These are phyloP conservation scores for Alternaria sp. DNA, from an alignment of 2,329 filamentous ascomycete genomes.

Conservation along the genomic window DNA sequence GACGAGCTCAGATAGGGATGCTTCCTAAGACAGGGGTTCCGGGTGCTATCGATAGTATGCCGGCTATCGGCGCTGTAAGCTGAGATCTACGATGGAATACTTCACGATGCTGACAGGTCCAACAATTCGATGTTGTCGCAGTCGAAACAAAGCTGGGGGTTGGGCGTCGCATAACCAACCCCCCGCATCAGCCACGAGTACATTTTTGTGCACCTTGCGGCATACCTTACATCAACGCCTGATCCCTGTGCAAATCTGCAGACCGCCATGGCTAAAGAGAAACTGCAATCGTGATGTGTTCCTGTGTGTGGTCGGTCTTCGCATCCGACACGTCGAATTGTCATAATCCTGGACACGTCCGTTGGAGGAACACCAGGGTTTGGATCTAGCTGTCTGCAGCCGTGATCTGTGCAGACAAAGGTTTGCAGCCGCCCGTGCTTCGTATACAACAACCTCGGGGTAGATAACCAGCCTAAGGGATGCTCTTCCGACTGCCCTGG, in stretches of 20 bases:
- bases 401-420: neutral
- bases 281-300: neutral
- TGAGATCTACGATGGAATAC: neutral
- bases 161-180: neutral
- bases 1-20: constrained; percentile 2
- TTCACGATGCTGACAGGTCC: neutral
- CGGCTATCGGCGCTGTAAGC: neutral
- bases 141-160: neutral
- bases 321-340: neutral
- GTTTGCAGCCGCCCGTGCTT: neutral
- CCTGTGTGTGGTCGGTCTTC: neutral
- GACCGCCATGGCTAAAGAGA: constrained; percentile 1
- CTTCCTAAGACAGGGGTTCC: neutral
- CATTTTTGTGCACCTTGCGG: neutral
- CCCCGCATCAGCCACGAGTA: neutral
- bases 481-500: neutral
- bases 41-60: neutral
- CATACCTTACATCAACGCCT: neutral
- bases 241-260: neutral
- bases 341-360: constrained; percentile 1
- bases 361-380: neutral
- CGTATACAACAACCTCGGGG: neutral
- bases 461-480: neutral
- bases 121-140: constrained; percentile 5
- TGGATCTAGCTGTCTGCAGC: neutral